Evolutionary conservation across 2,329 filamentous ascomycete genomes (phyloP), one percentile per base, ranked within the genome.

Genomic region (Colletotrichum endophyticum): DNA sequence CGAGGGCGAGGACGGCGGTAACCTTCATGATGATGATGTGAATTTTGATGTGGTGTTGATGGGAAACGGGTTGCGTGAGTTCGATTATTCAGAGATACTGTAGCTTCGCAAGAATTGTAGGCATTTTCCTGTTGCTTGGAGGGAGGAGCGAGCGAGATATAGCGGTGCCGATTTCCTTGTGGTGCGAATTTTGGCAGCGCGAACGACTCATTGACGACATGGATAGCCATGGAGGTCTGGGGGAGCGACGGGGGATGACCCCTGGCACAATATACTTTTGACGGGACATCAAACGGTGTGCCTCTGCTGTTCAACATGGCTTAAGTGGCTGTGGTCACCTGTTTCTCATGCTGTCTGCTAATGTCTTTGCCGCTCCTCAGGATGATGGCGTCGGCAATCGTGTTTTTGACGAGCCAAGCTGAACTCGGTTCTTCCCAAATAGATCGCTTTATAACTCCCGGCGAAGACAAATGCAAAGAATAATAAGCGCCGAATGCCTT

Each of bases 141-240:
- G 6, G 11, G 44, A 22, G 44, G 15, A 22, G 5, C 19, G 27
- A 28, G 30, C 15, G 12, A 32, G n/a, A 2, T n/a, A 22, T 34
- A 34, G 7, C 28, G 49, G n/a, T 13, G 59, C 19, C 30, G 19
- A 15, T 34, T 32, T n/a, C 30, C 59, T 36, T 63, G 30, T 5
- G 12, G 32, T 16, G 59, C 59, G 0, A 1, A 3, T n/a, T 39
- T n/a, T 5, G 12, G 19, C 27, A 67, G 8, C 13, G 9, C n/a
- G 19, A 67, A 67, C 27, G 66, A 67, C 44, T 56, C 66, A 27
- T 56, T 67, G 9, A 34, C 19, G 28, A 67, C 66, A 68, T 32
- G 66, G 66, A 68, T 68, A 27, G 25, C 30, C 44, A 68, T 36
- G 30, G 36, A 68, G 49, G 66, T 39, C 3, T 25, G 28, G n/a